phyloP scores from a whole-genome alignment of 2,329 filamentous ascomycete genomes.

The Mollisiaceae sp. region DNA sequence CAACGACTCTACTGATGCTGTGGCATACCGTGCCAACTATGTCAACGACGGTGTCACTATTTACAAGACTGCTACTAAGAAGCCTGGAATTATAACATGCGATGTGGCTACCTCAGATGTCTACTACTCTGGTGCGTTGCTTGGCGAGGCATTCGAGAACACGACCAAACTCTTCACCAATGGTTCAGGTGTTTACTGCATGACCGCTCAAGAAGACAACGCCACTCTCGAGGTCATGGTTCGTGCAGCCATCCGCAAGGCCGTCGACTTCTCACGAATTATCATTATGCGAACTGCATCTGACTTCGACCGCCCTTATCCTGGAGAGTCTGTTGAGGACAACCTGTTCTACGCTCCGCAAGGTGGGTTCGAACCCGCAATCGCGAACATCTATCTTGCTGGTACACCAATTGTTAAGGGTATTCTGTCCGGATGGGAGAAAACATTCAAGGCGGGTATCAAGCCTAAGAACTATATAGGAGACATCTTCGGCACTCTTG shows the following conservation, averaged over 20 bases:
- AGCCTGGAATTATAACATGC: slow-evolving; percentile 65
- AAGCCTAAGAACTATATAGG: slow-evolving; percentile 68
- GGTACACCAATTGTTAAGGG: slow-evolving; percentile 66
- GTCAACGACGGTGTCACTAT: slow-evolving; percentile 50
- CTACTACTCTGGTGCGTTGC: slow-evolving; percentile 67
- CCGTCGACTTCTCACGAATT: slow-evolving; percentile 69
- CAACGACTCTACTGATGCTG: slow-evolving; percentile 54
- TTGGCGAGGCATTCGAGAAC: slow-evolving; percentile 69
- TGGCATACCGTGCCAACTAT: slow-evolving; percentile 61
- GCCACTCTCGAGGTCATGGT: slow-evolving; percentile 70
- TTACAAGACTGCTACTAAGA: slow-evolving; percentile 50
- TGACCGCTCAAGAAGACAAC: slow-evolving; percentile 75
- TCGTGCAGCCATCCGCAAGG: slow-evolving; percentile 58
- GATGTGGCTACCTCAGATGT: slow-evolving; percentile 74
- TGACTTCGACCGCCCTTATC: slow-evolving; percentile 73
- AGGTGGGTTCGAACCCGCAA: slow-evolving; percentile 66
- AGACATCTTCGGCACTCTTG: slow-evolving; percentile 72
- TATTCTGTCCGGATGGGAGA: slow-evolving; percentile 65
- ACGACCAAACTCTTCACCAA: slow-evolving; percentile 69
- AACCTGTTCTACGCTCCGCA: slow-evolving; percentile 66
- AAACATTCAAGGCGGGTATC: slow-evolving; percentile 62
- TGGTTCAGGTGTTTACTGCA: slow-evolving; percentile 70
- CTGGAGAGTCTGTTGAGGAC: slow-evolving; percentile 58
- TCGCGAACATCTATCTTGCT: slow-evolving; percentile 69
- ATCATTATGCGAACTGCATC: slow-evolving; percentile 72